Evolutionary conservation across 805 yeast species (phyloP), one percentile per base, ranked within the genome.

Genomic region (Starmerella kuoi): DNA sequence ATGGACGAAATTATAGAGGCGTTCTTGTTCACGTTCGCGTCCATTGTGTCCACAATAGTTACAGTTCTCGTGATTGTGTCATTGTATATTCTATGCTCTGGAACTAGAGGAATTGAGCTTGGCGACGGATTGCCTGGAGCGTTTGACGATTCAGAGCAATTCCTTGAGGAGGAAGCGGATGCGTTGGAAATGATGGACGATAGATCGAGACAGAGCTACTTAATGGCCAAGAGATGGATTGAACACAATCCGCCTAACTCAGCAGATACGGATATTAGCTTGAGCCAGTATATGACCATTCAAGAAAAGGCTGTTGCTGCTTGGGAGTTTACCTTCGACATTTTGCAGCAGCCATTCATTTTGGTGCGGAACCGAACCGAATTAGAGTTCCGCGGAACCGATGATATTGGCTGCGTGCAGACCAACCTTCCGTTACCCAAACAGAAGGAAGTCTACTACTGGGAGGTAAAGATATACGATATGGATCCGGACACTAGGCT

Each of bases 251-350:
- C 71, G 14, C 72, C 74, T 2, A 62, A 60, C 54, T 45, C 67
- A 50, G 51, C 58, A 46, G 56, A 67, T 50, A 58, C 71, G 50
- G 64, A 70, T 41, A 62, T 63, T 45, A 56, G 63, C 11, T 61
- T 79, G 30, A 69, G 80, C 23, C 87, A 81, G 59, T 68, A 68
- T 47, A 61, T 78, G 58, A 58, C 69, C 18, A 82, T 84, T 22
- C 94, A 85, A 51, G 94, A 85, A 49, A 86, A 84, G 57, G 95
- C 94, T 2, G 79, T 87, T 1, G 62, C 70, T 14, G 97, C 96
- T 1, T 87, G 93, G 83, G 94, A 87, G 53, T 88, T 91, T 56
- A 66, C 65, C 45, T 65, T 59, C 24, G 65, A 65, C 39, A 53
- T 59, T 30, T 59, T 73, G 72, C 47, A 70, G 68, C 61, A 76